Percentiles rank a stretch among this genome's conserved stretches.
Evolutionary conservation across 108 stramenopile species (phyloP).

Genomic region (Discostella stelligeroides): DNA sequence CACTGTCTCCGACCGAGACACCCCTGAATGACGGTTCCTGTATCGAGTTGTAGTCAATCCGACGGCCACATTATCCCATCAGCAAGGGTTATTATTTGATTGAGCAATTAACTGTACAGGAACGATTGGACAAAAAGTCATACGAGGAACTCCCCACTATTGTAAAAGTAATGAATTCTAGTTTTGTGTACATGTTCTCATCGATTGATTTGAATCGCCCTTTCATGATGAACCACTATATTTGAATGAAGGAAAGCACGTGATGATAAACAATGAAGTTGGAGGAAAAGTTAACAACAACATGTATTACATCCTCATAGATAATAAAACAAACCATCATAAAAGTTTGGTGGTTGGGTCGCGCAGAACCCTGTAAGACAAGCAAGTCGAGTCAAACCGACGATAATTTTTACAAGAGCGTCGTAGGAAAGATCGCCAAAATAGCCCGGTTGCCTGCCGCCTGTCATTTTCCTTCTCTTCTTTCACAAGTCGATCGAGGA

Average conservation of each 20-base stretch:
- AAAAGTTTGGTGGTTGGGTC: too few relatives aligned
- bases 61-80: slow-evolving; percentile 11
- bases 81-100: too few relatives aligned
- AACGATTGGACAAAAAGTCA: neutral
- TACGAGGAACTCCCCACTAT: neutral
- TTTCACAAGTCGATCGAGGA: too few relatives aligned
- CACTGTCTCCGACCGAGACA: neutral
- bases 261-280: neutral
- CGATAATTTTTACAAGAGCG: too few relatives aligned
- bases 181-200: neutral
- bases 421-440: too few relatives aligned
- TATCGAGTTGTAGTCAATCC: neutral
- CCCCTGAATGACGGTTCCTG: neutral
- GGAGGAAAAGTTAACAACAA: neutral
- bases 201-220: neutral
- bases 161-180: neutral
- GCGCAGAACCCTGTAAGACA: too few relatives aligned
- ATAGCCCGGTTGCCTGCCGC: too few relatives aligned
- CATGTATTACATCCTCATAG: neutral
- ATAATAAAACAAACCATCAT: neutral
- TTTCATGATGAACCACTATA: too few relatives aligned
- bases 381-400: too few relatives aligned
- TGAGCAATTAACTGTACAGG: too few relatives aligned
- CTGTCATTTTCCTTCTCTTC: too few relatives aligned
- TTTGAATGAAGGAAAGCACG: neutral